These are phyloP conservation scores for Apocynum venetum DNA, from an alignment of 257 asterid species.

Conservation along the genomic window DNA sequence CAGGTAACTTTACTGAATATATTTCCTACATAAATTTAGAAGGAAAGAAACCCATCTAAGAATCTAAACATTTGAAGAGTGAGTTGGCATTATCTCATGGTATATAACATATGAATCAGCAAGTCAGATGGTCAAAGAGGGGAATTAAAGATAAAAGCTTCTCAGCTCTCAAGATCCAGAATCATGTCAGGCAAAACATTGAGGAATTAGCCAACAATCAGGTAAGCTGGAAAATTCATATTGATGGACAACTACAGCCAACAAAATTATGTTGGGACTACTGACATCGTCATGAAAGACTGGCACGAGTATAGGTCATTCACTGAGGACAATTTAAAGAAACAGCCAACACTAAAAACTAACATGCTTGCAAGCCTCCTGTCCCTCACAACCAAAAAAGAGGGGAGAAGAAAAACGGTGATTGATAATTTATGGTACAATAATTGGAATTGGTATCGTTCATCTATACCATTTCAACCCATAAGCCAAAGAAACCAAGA, in stretches of 20 bases:
- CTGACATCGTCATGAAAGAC: background rate
- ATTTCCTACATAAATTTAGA: slow-evolving; percentile 59
- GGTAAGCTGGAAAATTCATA: too few relatives aligned
- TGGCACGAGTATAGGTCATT: background rate
- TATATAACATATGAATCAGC: slow-evolving; percentile 3
- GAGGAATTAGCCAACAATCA: background rate
- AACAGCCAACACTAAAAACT: background rate
- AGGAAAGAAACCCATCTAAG: background rate
- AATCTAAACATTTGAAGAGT: slow-evolving; percentile 5
- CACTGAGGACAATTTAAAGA: background rate
- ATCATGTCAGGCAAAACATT: background rate
- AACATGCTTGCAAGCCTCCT: background rate
- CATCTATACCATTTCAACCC: background rate
- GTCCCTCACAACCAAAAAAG: background rate
- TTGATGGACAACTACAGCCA: background rate
- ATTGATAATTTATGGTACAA: background rate
- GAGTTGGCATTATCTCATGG: slow-evolving; percentile 14
- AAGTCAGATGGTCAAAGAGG: background rate
- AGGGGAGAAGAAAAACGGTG: background rate
- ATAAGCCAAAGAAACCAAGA: background rate
- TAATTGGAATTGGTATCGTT: background rate
- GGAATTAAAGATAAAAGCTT: background rate
- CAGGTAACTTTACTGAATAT: slow-evolving; percentile 89
- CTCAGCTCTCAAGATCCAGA: background rate
- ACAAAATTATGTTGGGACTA: background rate